Conservation (phyloP, 805 yeast genomes). For the Saturnispora diversa region DNA sequence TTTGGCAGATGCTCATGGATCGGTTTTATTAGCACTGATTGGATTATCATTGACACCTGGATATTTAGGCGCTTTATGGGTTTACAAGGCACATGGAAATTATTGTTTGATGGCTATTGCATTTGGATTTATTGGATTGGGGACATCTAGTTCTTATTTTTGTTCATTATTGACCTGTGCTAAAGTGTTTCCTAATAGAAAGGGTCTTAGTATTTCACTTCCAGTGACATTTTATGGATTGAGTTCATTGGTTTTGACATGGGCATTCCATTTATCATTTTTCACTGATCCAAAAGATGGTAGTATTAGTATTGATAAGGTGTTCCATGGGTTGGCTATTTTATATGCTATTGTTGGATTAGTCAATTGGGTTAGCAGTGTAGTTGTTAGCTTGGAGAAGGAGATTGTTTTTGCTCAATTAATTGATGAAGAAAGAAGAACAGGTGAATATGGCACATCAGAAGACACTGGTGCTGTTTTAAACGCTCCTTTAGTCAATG, state of each 20-base stretch:
- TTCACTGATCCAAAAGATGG: slow-evolving; percentile 26
- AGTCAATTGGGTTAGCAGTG: slow-evolving; percentile 55
- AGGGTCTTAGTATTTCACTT: slow-evolving; percentile 74
- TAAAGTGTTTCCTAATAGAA: slow-evolving; percentile 65
- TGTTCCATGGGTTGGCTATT: slow-evolving; percentile 45
- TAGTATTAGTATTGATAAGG: slow-evolving; percentile 38
- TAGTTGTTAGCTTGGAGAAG: slow-evolving; percentile 53
- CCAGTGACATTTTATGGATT: slow-evolving; percentile 88
- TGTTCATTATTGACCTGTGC: slow-evolving; percentile 75
- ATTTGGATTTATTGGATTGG: slow-evolving; percentile 56
- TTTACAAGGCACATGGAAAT: slow-evolving; percentile 24
- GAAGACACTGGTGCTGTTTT: slow-evolving; percentile 7
- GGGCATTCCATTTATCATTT: slow-evolving; percentile 38
- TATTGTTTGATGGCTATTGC: slow-evolving; percentile 37
- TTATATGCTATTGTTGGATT: slow-evolving; percentile 50
- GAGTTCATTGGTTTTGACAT: slow-evolving; percentile 70
- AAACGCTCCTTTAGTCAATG: slow-evolving; percentile 9
- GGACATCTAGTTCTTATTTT: slow-evolving; percentile 67
- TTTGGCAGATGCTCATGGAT: slow-evolving; percentile 79
- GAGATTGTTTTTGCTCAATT: slow-evolving; percentile 35
- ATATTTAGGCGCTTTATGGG: slow-evolving; percentile 43
- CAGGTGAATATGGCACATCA: neutral
- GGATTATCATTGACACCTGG: slow-evolving; percentile 62
- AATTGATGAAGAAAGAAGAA: slow-evolving; percentile 15
- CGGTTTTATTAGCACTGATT: slow-evolving; percentile 57